Evolutionary conservation across 768 basidiomycete species (phyloP), one percentile per base, ranked within the genome.

Genomic region (Kwoniella europaea): DNA sequence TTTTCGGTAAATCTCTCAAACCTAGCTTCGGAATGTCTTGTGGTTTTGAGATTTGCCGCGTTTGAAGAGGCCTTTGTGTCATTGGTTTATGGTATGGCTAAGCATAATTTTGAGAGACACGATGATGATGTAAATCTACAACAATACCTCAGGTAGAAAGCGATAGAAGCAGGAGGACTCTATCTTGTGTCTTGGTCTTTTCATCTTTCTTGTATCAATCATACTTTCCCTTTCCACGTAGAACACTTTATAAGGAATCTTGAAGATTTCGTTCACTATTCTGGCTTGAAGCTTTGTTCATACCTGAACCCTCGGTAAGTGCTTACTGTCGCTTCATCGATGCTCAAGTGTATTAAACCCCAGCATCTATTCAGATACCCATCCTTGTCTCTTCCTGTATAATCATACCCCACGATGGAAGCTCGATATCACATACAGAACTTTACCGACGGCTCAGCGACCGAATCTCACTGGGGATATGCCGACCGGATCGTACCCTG

Each of bases 401-500:
- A 35, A 61, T 15, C 13, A 35, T 15, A 22, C 15, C 20, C 50
- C n/a, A 63, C 61, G 64, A 43, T 66, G 12, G 60, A 74, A 42
- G 35, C 64, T 4, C 63, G 73, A 63, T 50, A 50, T 50, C 76
- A 76, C 35, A 76, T 76, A 22, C 73, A 76, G 61, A 63, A 74
- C 50, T 66, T 61, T 53, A 55, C 64, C 24, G 59, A 68, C 1
- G 72, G 67, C 0, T n/a, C 65, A 7, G 22, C 63, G 1, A 57
- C 71, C 3, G 68, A 74, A 63, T 71, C 73, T 16, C 76, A 76
- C 42, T 76, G 76, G 76, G 76, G 76, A 2, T 76, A 76, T 55
- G 68, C 65, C 20, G 68, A 69, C 42, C 70, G 76, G 22, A 67
- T 64, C 0, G 68, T 76, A 43, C 76, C 76, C 44, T 76, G 76